Conservation (phyloP, 805 yeast species). For the Metschnikowia shivogae region DNA sequence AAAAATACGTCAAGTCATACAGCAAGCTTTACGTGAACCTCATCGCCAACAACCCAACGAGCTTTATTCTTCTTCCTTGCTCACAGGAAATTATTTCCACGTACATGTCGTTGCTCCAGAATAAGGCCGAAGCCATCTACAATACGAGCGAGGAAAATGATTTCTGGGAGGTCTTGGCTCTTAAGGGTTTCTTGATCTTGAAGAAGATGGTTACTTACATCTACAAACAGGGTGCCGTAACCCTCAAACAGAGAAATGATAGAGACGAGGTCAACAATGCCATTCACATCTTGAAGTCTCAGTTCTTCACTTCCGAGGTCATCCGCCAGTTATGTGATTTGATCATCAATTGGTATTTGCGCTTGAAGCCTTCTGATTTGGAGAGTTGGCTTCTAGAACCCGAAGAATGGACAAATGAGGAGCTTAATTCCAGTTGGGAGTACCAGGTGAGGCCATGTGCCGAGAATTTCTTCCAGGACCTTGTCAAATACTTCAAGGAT, state of each 20-base stretch:
- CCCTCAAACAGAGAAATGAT: constrained; percentile 60
- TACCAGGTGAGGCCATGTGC: constrained; percentile 83
- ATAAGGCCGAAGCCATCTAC: constrained; percentile 63
- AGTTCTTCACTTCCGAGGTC: constrained; percentile 56
- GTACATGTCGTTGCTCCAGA: constrained; percentile 55
- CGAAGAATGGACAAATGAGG: constrained; percentile 90
- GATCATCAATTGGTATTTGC: constrained; percentile 68
- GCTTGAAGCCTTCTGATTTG: constrained; percentile 68
- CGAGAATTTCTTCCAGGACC: constrained; percentile 74
- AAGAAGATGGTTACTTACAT: constrained; percentile 60
- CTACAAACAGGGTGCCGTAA: constrained; percentile 63
- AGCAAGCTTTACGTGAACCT: constrained; percentile 68
- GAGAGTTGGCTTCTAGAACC: constrained; percentile 84
- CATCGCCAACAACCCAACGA: constrained; percentile 57
- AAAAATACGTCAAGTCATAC: constrained; percentile 67
- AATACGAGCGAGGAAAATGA: constrained; percentile 52
- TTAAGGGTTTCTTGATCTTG: constrained; percentile 60
- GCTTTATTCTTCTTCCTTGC: constrained; percentile 65
- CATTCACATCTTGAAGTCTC: constrained; percentile 45
- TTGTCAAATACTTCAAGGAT: constrained; percentile 60
- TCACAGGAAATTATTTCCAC: constrained; percentile 59
- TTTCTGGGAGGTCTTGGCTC: constrained; percentile 72
- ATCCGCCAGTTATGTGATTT: constrained; percentile 59
- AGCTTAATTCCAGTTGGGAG: constrained; percentile 72
- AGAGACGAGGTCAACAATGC: constrained; percentile 61